These are phyloP conservation scores for Flaveria brownii DNA, from an alignment of 129 eudicot species.

Conservation along the genomic window DNA sequence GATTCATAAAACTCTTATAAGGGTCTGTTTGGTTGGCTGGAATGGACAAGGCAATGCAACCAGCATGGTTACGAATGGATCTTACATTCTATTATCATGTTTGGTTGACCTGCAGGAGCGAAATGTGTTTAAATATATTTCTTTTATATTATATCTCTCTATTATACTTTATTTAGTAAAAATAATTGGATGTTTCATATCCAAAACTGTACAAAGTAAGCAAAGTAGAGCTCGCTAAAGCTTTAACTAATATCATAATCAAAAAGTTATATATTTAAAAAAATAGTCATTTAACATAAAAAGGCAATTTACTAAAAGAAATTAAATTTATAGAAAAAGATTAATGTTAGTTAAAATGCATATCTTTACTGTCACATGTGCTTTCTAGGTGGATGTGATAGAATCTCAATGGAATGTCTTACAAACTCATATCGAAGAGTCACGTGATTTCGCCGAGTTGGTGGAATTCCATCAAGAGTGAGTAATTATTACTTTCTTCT, in stretches of 20 bases:
- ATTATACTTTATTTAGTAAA: neutral
- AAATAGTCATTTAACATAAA: neutral
- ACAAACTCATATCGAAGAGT: constrained; percentile 89
- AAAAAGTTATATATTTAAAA: neutral
- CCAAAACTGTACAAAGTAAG: neutral
- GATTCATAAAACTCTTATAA: constrained; percentile 5
- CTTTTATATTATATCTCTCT: neutral
- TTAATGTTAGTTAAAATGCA: neutral
- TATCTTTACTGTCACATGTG: neutral
- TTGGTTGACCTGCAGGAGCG: neutral
- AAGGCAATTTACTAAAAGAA: neutral
- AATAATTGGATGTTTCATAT: neutral
- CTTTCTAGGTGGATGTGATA: constrained; percentile 83
- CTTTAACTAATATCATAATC: neutral
- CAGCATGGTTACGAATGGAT: neutral
- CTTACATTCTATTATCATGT: neutral
- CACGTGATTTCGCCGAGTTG: constrained; percentile 87
- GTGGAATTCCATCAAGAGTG: constrained; percentile 98
- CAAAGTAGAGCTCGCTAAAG: constrained; percentile 6
- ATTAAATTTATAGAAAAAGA: neutral
- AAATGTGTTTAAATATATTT: neutral
- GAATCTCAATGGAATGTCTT: constrained; percentile 98
- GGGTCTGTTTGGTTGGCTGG: neutral
- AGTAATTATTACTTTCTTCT: constrained; percentile 28
- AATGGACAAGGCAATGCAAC: neutral